Conservation (phyloP, 2,329 filamentous ascomycete genomes). For the Epichloe uncinata region DNA sequence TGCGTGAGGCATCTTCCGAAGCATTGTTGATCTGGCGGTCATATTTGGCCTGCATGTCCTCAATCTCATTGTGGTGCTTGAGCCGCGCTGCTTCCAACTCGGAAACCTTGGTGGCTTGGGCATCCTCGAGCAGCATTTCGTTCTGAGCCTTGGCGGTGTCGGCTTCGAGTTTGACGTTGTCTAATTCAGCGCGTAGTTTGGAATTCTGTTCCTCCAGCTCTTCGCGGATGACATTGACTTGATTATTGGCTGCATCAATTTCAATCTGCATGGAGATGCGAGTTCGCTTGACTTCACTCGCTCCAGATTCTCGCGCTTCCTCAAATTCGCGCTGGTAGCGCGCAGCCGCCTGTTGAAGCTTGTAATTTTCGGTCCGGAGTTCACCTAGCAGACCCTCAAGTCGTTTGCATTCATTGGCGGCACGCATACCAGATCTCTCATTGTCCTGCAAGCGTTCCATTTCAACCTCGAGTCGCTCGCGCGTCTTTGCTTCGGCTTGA, state of each 20-base stretch:
- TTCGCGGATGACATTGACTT: conserved; percentile 70
- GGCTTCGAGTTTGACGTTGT: conserved; percentile 63
- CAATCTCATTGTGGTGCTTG: conserved; percentile 55
- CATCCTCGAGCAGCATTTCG: conserved; percentile 75
- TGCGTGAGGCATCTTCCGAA: conserved; percentile 67
- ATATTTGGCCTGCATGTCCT: conserved; percentile 64
- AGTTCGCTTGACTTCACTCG: conserved; percentile 68
- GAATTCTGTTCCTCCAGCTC: conserved; percentile 70
- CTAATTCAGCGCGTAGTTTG: conserved; percentile 60
- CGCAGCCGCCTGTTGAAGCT: conserved; percentile 54
- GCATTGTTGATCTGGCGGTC: conserved; percentile 59
- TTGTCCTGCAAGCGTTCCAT: conserved; percentile 51
- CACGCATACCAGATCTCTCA: conserved; percentile 52
- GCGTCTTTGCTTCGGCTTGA: conserved; percentile 58
- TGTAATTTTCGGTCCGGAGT: conserved; percentile 53
- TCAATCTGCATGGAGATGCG: conserved; percentile 69
- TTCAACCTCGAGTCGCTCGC: conserved; percentile 53
- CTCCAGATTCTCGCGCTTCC: conserved; percentile 67
- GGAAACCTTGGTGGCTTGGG: conserved; percentile 52
- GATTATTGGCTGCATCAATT: conserved; percentile 69
- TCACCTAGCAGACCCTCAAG: conserved; percentile 42
- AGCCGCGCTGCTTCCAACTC: conserved; percentile 35
- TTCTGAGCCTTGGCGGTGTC: conserved; percentile 70
- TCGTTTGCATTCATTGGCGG: conserved; percentile 47
- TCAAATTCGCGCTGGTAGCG: conserved; percentile 71